Evolutionary conservation across 257 asterid genomes (phyloP).

Genomic region (Euphrasia confusa): DNA sequence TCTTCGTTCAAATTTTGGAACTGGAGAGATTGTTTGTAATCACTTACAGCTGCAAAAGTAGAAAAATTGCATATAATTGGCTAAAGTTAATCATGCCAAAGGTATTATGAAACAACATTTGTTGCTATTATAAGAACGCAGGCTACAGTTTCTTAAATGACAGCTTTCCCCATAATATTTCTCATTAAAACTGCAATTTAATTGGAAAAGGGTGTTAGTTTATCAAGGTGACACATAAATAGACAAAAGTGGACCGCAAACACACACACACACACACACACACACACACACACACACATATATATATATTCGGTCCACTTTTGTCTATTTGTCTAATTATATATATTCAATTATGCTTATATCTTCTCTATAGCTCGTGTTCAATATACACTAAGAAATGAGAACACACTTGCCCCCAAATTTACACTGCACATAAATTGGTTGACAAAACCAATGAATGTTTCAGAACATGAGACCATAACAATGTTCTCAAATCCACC

Average conservation of each 20-base stretch:
- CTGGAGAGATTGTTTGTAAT: constrained; percentile 50
- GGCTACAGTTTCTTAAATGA: constrained; percentile 7
- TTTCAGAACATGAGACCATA: neutral
- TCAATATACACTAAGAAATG: neutral
- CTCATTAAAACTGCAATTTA: neutral
- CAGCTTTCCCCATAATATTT: neutral
- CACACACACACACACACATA: no score
- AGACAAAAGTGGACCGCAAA: neutral
- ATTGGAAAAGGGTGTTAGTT: neutral
- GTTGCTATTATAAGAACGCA: neutral
- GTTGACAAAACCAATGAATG: neutral
- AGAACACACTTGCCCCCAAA: neutral
- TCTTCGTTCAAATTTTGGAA: no score
- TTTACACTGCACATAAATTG: neutral
- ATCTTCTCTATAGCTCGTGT: neutral
- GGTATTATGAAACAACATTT: neutral
- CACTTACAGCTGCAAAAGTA: constrained; percentile 62
- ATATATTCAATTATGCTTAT: neutral
- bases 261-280: no score
- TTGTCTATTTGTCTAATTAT: no score
- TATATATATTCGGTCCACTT: no score
- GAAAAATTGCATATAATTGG: constrained; percentile 1
- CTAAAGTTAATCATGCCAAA: constrained; percentile 11
- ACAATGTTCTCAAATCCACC: neutral
- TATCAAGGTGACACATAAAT: neutral